Evolutionary conservation across 2,329 filamentous ascomycete genomes (phyloP).

Genomic region (Aspergillus eucalypticola): DNA sequence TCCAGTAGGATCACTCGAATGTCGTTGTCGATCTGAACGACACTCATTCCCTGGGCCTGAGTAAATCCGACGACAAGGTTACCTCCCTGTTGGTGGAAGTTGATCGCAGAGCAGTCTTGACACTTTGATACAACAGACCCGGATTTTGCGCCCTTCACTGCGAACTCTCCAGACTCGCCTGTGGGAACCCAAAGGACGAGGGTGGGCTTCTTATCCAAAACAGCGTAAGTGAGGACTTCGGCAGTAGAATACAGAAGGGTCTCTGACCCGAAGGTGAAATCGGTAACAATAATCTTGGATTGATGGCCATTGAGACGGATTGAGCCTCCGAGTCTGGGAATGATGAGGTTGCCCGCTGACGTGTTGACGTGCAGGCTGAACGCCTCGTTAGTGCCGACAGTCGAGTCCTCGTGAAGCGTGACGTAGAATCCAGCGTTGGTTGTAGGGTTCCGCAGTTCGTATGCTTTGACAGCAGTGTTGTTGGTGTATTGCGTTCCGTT

Average conservation of each 20-base stretch:
- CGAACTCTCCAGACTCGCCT: constrained; percentile 58
- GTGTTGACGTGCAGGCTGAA: constrained; percentile 60
- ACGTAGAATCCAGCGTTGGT: constrained; percentile 62
- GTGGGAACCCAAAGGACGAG: constrained; percentile 57
- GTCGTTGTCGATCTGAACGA: constrained; percentile 51
- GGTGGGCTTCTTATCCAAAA: constrained; percentile 49
- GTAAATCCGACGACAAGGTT: constrained; percentile 51
- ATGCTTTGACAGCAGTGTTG: constrained; percentile 54
- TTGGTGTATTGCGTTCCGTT: constrained; percentile 55
- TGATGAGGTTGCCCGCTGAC: constrained; percentile 54
- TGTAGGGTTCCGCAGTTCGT: constrained; percentile 60
- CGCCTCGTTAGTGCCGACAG: constrained; percentile 51
- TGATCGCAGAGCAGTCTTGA: constrained; percentile 44
- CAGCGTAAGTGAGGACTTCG: constrained; percentile 55
- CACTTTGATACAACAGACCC: constrained; percentile 43
- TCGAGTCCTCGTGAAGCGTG: constrained; percentile 56
- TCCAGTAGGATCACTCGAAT: constrained; percentile 56
- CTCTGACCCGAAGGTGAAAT: constrained; percentile 57
- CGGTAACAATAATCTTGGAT: constrained; percentile 62
- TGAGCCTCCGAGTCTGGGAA: constrained; percentile 52
- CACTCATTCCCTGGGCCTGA: constrained; percentile 51
- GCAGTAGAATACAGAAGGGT: constrained; percentile 58
- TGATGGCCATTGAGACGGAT: constrained; percentile 62
- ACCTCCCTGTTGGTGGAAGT: constrained; percentile 44
- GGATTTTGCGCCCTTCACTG: constrained; percentile 43